Conservation (phyloP, 805 yeast genomes). For the Dipodascus geniculatus region DNA sequence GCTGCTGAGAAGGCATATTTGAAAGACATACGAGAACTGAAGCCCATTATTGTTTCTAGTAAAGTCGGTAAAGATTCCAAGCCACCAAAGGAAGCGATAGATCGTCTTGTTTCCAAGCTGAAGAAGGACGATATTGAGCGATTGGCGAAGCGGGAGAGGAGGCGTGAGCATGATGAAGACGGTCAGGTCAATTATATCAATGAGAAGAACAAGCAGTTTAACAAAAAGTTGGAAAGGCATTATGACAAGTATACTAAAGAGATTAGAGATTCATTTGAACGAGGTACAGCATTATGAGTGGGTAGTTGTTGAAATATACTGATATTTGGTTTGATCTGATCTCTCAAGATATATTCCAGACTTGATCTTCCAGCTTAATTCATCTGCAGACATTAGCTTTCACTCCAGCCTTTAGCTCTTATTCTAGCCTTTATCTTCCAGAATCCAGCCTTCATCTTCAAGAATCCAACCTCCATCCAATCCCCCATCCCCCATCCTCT, state of each 20-base stretch:
- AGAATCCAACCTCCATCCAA: too few species aligned
- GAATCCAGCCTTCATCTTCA: too few species aligned
- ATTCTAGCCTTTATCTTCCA: too few species aligned
- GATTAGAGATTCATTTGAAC: constrained; percentile 25
- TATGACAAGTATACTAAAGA: constrained; percentile 33
- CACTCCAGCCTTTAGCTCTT: too few species aligned
- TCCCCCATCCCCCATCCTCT: too few species aligned
- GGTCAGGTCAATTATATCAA: constrained; percentile 39
- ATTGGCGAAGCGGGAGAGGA: constrained; percentile 22
- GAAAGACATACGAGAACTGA: constrained; percentile 35
- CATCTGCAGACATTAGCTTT: too few species aligned
- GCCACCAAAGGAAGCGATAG: constrained; percentile 29
- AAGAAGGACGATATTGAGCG: constrained; percentile 29
- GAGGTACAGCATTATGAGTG: constrained; percentile 25
- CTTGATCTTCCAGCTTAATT: too few species aligned
- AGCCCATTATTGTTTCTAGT: constrained; percentile 29
- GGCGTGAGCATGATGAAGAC: constrained; percentile 19
- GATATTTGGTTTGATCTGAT: too few species aligned
- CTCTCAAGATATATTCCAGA: too few species aligned
- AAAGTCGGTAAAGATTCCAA: constrained; percentile 19
- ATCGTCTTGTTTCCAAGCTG: constrained; percentile 21
- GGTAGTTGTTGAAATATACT: background rate
- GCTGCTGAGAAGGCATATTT: constrained; percentile 51
- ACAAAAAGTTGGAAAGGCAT: constrained; percentile 51
- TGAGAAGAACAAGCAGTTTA: constrained; percentile 64